A percentile compares a stretch with the other conserved stretches of the same genome.
These are phyloP conservation scores for Arabis alpina DNA, from an alignment of 345 rosid species.

Conservation along the genomic window DNA sequence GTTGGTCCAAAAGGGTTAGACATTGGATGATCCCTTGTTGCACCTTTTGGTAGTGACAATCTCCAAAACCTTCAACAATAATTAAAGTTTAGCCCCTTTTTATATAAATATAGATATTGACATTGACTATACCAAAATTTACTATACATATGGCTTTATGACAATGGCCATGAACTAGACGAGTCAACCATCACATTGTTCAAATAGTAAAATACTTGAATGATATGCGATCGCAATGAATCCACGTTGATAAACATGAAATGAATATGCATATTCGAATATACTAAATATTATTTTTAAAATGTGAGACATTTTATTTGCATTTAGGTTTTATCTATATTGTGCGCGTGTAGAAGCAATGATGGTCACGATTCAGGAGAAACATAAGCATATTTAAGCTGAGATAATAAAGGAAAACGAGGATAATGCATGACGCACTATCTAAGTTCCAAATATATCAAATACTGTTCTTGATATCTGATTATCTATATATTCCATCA, in stretches of 20 bases:
- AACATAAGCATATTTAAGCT: constrained; percentile 9
- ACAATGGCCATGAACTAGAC: constrained; percentile 40
- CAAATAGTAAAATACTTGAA: constrained; percentile 18
- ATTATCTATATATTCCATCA: constrained; percentile 29
- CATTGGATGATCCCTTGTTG: constrained; percentile 69
- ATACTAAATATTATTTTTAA: constrained; percentile 3
- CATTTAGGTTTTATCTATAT: constrained; percentile 13
- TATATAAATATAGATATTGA: background rate
- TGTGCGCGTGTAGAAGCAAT: background rate
- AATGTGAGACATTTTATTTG: constrained; percentile 4
- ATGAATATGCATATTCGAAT: background rate
- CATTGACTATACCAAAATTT: constrained; percentile 17
- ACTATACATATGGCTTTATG: constrained; percentile 41
- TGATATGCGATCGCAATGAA: constrained; percentile 35
- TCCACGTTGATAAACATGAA: constrained; percentile 31
- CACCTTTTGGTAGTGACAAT: constrained; percentile 69
- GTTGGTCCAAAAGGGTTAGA: constrained; percentile 82
- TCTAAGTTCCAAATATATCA: constrained; percentile 24
- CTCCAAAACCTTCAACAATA: constrained; percentile 75
- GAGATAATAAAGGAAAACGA: constrained; percentile 28
- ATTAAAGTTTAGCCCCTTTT: constrained; percentile 1
- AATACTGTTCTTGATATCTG: constrained; percentile 30
- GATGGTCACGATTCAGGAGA: constrained; percentile 31
- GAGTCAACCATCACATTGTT: constrained; percentile 19
- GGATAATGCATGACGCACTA: constrained; percentile 50